A percentile compares a stretch with the other conserved stretches of the same genome.
phyloP scores from a whole-genome alignment of 345 rosid genomes.

The Aurinia saxatilis region DNA sequence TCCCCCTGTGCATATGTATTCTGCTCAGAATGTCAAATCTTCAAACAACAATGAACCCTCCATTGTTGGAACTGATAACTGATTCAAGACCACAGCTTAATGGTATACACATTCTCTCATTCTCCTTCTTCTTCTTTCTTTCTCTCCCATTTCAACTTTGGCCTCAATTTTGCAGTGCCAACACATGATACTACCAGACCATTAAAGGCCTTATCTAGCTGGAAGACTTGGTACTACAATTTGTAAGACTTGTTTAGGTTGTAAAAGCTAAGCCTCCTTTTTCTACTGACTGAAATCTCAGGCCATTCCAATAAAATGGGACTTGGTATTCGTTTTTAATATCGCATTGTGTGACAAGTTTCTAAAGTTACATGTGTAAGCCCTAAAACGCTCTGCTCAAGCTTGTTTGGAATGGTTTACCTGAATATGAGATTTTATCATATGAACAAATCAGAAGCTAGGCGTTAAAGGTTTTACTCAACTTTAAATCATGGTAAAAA shows the following conservation, averaged over 20 bases:
- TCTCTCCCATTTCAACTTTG: slow-evolving; percentile 12
- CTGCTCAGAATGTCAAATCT: slow-evolving; percentile 33
- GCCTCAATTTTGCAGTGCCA: slow-evolving; percentile 3
- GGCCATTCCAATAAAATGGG: not conserved
- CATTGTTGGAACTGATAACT: slow-evolving; percentile 27
- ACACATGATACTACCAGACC: not conserved
- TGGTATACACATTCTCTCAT: not conserved
- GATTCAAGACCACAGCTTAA: slow-evolving; percentile 23
- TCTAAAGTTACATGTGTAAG: not conserved
- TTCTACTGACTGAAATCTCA: not conserved
- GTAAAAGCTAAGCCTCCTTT: not conserved
- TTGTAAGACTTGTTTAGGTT: too few relatives aligned
- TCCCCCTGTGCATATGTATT: slow-evolving; percentile 55
- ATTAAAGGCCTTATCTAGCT: not conserved
- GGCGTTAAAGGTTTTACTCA: not conserved
- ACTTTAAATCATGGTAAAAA: not conserved
- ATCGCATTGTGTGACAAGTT: not conserved
- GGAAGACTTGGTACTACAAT: not conserved
- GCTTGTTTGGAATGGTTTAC: not conserved
- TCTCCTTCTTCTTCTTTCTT: not conserved
- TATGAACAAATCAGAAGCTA: not conserved
- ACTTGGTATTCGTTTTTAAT: not conserved
- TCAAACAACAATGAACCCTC: slow-evolving; percentile 22
- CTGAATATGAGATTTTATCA: not conserved
- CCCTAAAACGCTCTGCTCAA: not conserved